Evolutionary conservation across 495 filamentous ascomycete genomes (phyloP), one percentile per base, ranked within the genome.

Genomic region (Pyrenopolyporus hunteri): DNA sequence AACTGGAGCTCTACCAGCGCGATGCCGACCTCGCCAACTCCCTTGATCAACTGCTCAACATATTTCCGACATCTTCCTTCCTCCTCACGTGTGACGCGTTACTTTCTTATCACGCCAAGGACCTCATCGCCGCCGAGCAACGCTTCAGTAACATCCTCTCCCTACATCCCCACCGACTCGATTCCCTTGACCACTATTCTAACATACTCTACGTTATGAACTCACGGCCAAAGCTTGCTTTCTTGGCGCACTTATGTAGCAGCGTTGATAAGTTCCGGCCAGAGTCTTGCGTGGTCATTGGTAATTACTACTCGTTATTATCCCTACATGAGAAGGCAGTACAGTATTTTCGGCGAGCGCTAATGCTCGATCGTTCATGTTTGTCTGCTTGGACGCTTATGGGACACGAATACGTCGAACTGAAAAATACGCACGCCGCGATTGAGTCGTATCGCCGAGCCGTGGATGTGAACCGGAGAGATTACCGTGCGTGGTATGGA

Each of bases 401-500:
- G 95, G 95, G 95, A 6, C 95, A 98, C 71, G 95, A 99, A 70
- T 99, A 97, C 72, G 91, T 98, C 28, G 95, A 99, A 71, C 88
- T 99, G 78, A 99, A 98, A 67, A 99, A 99, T 67, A 99, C 95
- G 0, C 95, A 99, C 67, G 93, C 95, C 0, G 95, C 95, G 11
- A 98, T 99, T 59, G 95, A 99, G 72, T 92, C 89, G 7, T 99
- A 99, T 67, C 88, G 95, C 3, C 88, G 95, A 11, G 95, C 95
- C 1, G 95, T 99, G 3, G 95, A 98, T 64, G 88, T 93, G 69
- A 98, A 99, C 71, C 87, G 94, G 36, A 90, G 93, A 69, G 95
- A 99, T 69, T 98, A 97, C 74, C 89, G 95, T 44, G 95, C 95
- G 11, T 99, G 95, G 95, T 98, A 98, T 71, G 94, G 95, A 46